Evolutionary conservation across 2,329 filamentous ascomycete genomes (phyloP).

Genomic region (Alternaria arborescens): DNA sequence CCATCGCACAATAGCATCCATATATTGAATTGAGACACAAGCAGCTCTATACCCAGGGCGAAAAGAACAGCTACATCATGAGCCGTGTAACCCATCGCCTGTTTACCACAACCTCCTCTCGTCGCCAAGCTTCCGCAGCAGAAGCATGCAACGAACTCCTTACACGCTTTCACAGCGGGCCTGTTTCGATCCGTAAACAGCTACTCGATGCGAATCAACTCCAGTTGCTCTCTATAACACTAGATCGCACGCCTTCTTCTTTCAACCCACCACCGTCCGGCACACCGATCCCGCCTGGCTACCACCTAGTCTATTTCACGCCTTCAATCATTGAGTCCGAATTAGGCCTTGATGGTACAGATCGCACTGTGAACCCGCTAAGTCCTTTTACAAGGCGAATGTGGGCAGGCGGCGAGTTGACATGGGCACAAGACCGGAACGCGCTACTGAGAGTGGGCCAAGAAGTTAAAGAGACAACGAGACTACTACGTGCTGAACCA

Average conservation of each 20-base stretch:
- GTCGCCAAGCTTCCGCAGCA: constrained; percentile 32
- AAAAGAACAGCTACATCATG: constrained; percentile 15
- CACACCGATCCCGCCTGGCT: constrained; percentile 67
- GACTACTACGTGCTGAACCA: constrained; percentile 55
- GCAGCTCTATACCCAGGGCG: no score
- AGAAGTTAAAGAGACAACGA: constrained; percentile 55
- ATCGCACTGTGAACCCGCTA: constrained; percentile 78
- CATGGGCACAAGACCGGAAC: constrained; percentile 56
- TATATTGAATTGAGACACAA: no score
- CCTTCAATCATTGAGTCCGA: constrained; percentile 69
- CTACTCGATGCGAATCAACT: constrained; percentile 46
- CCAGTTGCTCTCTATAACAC: constrained; percentile 40
- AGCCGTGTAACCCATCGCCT: constrained; percentile 29
- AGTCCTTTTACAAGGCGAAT: constrained; percentile 76
- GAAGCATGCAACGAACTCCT: constrained; percentile 45
- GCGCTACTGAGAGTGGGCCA: constrained; percentile 40
- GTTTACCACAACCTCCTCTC: constrained; percentile 26
- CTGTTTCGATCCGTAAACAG: constrained; percentile 42
- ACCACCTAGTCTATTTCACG: constrained; percentile 91
- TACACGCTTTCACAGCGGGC: constrained; percentile 38
- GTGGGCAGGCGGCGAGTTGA: constrained; percentile 87
- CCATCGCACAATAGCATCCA: not conserved
- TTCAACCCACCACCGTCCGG: constrained; percentile 32
- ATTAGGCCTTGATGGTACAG: constrained; percentile 84
- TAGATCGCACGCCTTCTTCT: constrained; percentile 36